Evolutionary conservation across 2,329 filamentous ascomycete genomes (phyloP), one percentile per base, ranked within the genome.

Genomic region (Cryphonectria carpinicola): DNA sequence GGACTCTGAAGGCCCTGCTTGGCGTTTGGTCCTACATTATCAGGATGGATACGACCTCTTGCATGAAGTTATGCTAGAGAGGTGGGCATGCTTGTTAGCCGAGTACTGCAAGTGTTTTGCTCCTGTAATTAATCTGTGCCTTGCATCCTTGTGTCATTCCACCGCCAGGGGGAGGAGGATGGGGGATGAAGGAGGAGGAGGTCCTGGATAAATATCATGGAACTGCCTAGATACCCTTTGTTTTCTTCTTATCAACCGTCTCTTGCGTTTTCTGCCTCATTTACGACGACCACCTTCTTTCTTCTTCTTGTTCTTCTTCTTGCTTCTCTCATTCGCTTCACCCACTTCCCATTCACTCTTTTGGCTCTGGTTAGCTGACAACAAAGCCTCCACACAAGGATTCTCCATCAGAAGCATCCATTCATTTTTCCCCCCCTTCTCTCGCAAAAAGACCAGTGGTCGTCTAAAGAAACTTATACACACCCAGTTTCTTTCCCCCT

Each of bases 311-410:
- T 17, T 14, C 28, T 13, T 39, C 10, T 19, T 14, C 28, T 56
- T 25, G 41, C 41, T n/a, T 49, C 43, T 49, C 46, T 39, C 65
- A 46, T 72, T 72, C 71, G 61, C 65, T 72, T 70, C 68, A 63
- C 49, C 68, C 68, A 70, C 62, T 62, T 65, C 68, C 70, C 54
- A 70, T 70, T 72, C 68, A 37, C 56, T 72, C 68, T 70, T 72
- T 72, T 68, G 71, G 71, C 71, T 72, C 71, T 69, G 71, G 71
- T 70, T 68, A 72, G 71, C 71, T 69, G 32, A 49, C 41, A 61
- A 49, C 22, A 49, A 10, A 67, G 54, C 60, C 61, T 58, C 61
- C 58, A 10, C 35, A 72, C 68, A 62, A 64, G 70, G 61, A 66
- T 72, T 11, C 68, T 70, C 52, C 52, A 60, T 66, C 35, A 70